phyloP scores from a whole-genome alignment of 805 yeast species.

The Blastobotrys attinorum region DNA sequence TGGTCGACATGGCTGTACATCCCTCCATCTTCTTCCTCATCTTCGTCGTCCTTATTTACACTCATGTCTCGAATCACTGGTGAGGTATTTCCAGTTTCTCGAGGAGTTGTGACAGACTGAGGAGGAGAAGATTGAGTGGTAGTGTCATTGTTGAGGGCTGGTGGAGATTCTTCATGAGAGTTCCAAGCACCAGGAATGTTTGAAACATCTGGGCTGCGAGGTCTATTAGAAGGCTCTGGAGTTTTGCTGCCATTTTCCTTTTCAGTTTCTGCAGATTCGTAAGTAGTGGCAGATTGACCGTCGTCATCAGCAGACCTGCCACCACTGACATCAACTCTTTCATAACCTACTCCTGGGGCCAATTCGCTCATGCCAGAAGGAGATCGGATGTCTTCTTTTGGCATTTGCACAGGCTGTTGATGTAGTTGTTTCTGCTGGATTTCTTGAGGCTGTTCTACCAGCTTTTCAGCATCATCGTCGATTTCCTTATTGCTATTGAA shows the following conservation, averaged over 20 bases:
- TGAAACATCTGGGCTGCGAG: slow-evolving; percentile 5
- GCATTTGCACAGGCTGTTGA: neutral
- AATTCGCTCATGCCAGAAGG: slow-evolving; percentile 6
- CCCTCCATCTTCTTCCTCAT: neutral
- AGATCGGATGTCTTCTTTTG: neutral
- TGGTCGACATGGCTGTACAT: neutral
- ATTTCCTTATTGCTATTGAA: slow-evolving; percentile 1
- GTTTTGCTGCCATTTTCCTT: neutral
- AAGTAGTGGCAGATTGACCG: slow-evolving; percentile 9
- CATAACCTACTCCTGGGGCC: slow-evolving; percentile 9
- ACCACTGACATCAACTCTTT: slow-evolving; percentile 5
- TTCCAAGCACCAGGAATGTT: slow-evolving; percentile 17
- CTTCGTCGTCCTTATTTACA: neutral
- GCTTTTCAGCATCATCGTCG: too few species aligned
- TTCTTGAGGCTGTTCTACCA: neutral
- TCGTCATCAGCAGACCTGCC: slow-evolving; percentile 8
- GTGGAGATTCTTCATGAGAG: neutral
- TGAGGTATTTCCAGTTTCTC: neutral
- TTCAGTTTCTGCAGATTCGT: slow-evolving; percentile 11
- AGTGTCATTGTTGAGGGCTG: neutral
- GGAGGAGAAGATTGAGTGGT: neutral
- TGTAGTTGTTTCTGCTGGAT: neutral
- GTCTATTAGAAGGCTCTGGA: neutral
- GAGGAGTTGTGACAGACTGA: neutral
- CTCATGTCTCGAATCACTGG: neutral